Evolutionary conservation across 2,329 filamentous ascomycete species (phyloP), one percentile per base, ranked within the genome.

Genomic region (Epichloe festucae): DNA sequence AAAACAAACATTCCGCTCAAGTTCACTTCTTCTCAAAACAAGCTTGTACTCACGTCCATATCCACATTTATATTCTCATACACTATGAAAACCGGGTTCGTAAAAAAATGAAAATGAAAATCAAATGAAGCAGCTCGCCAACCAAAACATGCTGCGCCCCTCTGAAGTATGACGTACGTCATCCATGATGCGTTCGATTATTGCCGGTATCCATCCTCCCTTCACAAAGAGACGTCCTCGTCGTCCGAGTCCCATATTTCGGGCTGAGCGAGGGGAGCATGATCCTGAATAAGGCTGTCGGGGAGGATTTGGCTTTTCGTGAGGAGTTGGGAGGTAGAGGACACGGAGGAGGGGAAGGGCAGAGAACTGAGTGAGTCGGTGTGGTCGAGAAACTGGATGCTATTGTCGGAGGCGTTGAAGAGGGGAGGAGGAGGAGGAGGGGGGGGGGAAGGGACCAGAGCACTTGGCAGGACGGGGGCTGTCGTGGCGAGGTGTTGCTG

Each of bases 261-360:
- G 14, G 60, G 61, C 5, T 63, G 63, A 40, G 60, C 55, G 23
- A 55, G 58, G 39, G 60, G 56, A 15, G 53, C 59, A 31, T 66
- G 65, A 35, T 73, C 71, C 34, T 61, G 56, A 7, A 73, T 21
- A 51, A 74, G 62, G 53, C 70, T 73, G 43, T 74, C 71, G 3
- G 77, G 72, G 52, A 81, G 62, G 65, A 77, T 70, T 62, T 79
- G 76, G 54, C 75, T 78, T 57, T 68, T 71, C 2, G 72, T 71
- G 52, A 73, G 59, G 17, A 78, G 65, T 61, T 81, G 74, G 8
- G 74, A 76, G 2, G 63, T 59, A 8, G 17, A 61, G 55, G n/a
- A 50, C 55, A 53, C 45, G 17, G 54, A 49, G 15, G 52, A 56
- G 43, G 54, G 56, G 38, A 48, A 36, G 10, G 54, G 54, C 41